A percentile compares a stretch with the other conserved stretches of the same genome.
phyloP scores from a whole-genome alignment of 73 alveolate genomes.

The Tetrahymena elliotti region DNA sequence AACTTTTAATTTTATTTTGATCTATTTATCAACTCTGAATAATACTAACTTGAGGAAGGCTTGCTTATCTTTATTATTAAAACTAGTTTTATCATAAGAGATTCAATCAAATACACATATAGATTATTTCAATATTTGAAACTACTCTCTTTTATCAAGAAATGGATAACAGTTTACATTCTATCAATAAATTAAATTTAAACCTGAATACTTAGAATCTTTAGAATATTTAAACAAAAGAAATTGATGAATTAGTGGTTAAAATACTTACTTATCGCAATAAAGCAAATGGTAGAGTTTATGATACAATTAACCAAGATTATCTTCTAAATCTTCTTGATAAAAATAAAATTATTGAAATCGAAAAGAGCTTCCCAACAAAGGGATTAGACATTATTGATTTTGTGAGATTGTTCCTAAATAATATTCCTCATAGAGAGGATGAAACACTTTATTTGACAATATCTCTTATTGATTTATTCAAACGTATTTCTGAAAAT shows the following conservation, averaged over 20 bases:
- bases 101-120: not conserved
- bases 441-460: constrained; percentile 30
- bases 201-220: not conserved
- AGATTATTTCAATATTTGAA: too few species aligned
- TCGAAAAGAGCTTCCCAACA: not conserved
- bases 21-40: not conserved
- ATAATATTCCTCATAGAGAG: constrained; percentile 16
- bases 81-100: not conserved
- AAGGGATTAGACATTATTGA: not conserved
- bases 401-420: not conserved
- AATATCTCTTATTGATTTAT: constrained; percentile 28
- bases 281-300: not conserved
- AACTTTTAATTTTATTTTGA: too few species aligned
- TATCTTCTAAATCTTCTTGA: not conserved
- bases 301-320: not conserved
- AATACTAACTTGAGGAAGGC: not conserved
- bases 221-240: not conserved
- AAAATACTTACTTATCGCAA: not conserved
- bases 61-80: not conserved
- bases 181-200: not conserved
- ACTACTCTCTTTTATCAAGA: too few species aligned
- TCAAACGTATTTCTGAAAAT: constrained; percentile 20
- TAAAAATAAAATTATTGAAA: not conserved
- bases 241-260: not conserved
- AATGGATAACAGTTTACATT: not conserved